Base-by-base conservation (phyloP, 1,284 basidiomycete species). In the Sphaerobolus stellatus region DNA sequence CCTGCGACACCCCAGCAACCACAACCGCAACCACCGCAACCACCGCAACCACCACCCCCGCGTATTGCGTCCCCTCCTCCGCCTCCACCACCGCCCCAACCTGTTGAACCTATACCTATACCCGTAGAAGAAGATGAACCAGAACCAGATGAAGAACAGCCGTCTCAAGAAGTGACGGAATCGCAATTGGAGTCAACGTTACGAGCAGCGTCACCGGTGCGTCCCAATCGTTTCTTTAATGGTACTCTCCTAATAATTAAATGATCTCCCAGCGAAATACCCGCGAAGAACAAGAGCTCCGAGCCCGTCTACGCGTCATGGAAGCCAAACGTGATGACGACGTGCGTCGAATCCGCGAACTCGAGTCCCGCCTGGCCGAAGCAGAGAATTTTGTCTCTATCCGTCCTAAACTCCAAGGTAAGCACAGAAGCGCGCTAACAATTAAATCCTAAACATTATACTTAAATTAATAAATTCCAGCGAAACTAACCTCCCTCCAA, bases 281-380 rank as follows among this genome's bases (percentile, higher is more conserved):
- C 56, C 70, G 77, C 40, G 88, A 90, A 62, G 67, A 86, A 2
- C 90, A 92, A 70, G 93, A 96, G 68, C 75, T 94, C 47, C 84
- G 88, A 36, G 88, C 88, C 49, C 93, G 92, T 69, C 77, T 92
- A 20, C 83, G 92, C 29, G 83, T 96, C 4, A 75, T 97, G 22
- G 96, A 99, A 72, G 82, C 83, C 18, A 88, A 92, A 64, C 86
- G 92, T 14, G 81, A 84, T 1, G 94, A 98, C 59, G 96, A 98
- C 64, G 79, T 90, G 0, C 86, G 88, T 18, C 85, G 84, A 57
- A 79, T 98, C 27, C 83, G 90, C 51, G 85, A 90, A 64, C 82
- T 98, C n/a, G 94, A 99, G 67, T 79, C 82, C 7, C 83, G 89
- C 43, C 83, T 92, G 5, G 78, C 82, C 3, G 93, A 97, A 61